Evolutionary conservation across 176 grass and related monocot species (phyloP).

Genomic region (Bothriochloa decipiens): DNA sequence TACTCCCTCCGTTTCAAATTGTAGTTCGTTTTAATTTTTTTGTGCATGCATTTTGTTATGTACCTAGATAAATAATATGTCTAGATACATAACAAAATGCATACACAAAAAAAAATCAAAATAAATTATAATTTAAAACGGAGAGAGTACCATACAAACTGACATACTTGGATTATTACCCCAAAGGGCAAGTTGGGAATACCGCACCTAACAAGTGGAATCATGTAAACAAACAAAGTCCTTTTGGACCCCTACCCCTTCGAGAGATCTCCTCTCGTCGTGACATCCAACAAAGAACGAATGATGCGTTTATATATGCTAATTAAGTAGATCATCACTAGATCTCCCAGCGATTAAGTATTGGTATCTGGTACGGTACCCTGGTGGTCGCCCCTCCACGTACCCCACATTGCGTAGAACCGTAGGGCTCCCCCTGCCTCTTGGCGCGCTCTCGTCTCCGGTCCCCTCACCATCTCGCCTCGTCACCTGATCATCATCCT

Average conservation of each 20-base stretch:
- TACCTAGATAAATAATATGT: no score
- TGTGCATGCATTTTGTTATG: no score
- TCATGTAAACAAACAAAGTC: constrained; percentile 15
- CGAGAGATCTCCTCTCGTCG: constrained; percentile 44
- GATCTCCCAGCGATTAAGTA: constrained; percentile 33
- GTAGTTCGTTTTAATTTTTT: no score
- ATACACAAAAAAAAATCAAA: no score
- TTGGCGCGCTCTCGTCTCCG: background rate
- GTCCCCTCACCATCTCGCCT: background rate
- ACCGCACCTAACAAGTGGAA: constrained; percentile 15
- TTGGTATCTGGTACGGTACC: constrained; percentile 15
- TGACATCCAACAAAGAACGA: constrained; percentile 36
- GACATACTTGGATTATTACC: background rate
- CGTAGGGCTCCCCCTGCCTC: background rate
- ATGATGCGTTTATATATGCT: constrained; percentile 9
- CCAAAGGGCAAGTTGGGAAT: constrained; percentile 21
- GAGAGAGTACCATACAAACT: no score
- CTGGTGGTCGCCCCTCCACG: constrained; percentile 28
- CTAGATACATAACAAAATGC: no score
- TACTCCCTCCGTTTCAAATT: no score
- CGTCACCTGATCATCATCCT: background rate
- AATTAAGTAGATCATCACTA: constrained; percentile 31
- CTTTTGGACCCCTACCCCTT: constrained; percentile 39
- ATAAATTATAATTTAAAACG: no score
- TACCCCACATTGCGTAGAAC: constrained; percentile 23